Percentiles rank a stretch among this genome's conserved stretches.
Conservation (phyloP, 2,329 filamentous ascomycete species). For the Paraphaeosphaeria minitans region DNA sequence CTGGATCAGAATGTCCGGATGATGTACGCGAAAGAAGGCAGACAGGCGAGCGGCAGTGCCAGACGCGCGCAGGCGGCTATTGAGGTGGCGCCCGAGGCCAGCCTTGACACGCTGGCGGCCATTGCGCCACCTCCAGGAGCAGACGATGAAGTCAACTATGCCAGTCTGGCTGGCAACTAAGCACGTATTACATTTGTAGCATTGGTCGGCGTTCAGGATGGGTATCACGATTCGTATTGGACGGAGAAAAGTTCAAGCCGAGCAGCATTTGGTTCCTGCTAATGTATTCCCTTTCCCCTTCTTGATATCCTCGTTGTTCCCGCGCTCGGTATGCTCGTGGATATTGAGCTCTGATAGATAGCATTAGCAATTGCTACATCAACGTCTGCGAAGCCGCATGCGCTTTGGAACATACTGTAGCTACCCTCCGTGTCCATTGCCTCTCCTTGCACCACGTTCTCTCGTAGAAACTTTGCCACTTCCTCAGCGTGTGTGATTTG, state of each 20-base stretch:
- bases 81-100: slow-evolving; percentile 49
- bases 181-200: slow-evolving; percentile 11
- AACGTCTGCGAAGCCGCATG: not conserved
- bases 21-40: slow-evolving; percentile 79
- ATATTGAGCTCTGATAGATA: slow-evolving; percentile 73
- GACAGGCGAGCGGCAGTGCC: slow-evolving; percentile 45
- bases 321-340: slow-evolving; percentile 87
- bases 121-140: slow-evolving; percentile 81
- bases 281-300: slow-evolving; percentile 54
- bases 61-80: slow-evolving; percentile 46
- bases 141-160: slow-evolving; percentile 80
- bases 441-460: slow-evolving; percentile 88
- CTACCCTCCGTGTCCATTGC: slow-evolving; percentile 55
- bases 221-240: slow-evolving; percentile 39
- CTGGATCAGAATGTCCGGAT: slow-evolving; percentile 86
- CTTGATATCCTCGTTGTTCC: slow-evolving; percentile 92
- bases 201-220: slow-evolving; percentile 33
- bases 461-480: slow-evolving; percentile 75
- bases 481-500: slow-evolving; percentile 81
- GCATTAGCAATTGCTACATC: slow-evolving; percentile 20
- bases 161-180: slow-evolving; percentile 82
- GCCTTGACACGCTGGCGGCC: slow-evolving; percentile 52
- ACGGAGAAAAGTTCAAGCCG: slow-evolving; percentile 37
- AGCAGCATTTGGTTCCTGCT: slow-evolving; percentile 47
- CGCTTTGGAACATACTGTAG: slow-evolving; percentile 62